These are phyloP conservation scores for Daldinia sp. DNA, from an alignment of 2,329 filamentous ascomycete species.

Conservation along the genomic window DNA sequence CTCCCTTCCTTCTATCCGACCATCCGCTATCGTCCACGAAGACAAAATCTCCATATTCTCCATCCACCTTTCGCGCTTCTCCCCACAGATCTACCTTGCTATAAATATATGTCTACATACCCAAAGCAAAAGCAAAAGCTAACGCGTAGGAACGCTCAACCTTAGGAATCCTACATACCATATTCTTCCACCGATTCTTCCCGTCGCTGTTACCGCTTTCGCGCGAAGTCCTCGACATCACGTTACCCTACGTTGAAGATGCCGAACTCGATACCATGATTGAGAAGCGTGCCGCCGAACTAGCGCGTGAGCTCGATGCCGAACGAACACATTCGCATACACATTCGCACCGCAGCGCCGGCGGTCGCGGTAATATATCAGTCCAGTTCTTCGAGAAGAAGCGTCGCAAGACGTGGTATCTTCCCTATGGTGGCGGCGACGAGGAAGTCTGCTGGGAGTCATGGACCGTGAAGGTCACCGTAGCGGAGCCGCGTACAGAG, in stretches of 20 bases:
- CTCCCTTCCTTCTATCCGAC: neutral
- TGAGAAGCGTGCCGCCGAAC: slow-evolving; percentile 82
- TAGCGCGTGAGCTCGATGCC: slow-evolving; percentile 81
- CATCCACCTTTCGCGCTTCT: slow-evolving; percentile 12
- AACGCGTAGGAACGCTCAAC: slow-evolving; percentile 6
- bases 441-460: slow-evolving; percentile 98
- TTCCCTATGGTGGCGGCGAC: slow-evolving; percentile 71
- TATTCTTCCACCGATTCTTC: slow-evolving; percentile 99
- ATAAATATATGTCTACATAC: slow-evolving; percentile 13
- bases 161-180: slow-evolving; percentile 90
- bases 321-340: slow-evolving; percentile 56
- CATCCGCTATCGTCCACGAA: slow-evolving; percentile 32
- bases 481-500: slow-evolving; percentile 89
- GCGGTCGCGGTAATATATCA: slow-evolving; percentile 80
- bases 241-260: slow-evolving; percentile 89
- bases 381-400: slow-evolving; percentile 97
- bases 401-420: slow-evolving; percentile 81
- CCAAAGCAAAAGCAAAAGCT: slow-evolving; percentile 4
- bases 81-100: slow-evolving; percentile 14
- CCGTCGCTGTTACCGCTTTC: slow-evolving; percentile 84
- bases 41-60: slow-evolving; percentile 21
- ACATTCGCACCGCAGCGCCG: slow-evolving; percentile 53
- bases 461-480: slow-evolving; percentile 94
- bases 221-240: slow-evolving; percentile 90
- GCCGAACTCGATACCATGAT: slow-evolving; percentile 93